A percentile compares a stretch with the other conserved stretches of the same genome.
These are phyloP conservation scores for Yamadazyma olivae DNA, from an alignment of 805 yeast species.

Conservation along the genomic window DNA sequence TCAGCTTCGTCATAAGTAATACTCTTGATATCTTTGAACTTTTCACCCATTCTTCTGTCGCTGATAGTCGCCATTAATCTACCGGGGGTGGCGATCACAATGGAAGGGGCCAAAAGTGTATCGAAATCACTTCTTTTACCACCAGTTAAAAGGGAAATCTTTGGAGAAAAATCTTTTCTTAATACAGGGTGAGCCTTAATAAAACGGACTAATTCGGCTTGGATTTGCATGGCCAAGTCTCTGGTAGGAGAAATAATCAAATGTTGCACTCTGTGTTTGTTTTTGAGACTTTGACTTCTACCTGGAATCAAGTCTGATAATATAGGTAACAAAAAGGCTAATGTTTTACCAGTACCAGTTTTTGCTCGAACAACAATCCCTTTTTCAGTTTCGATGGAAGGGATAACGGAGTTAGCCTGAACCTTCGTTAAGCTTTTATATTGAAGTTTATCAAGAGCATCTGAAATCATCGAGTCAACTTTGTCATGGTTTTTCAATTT, in stretches of 20 bases:
- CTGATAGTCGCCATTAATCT: constrained; percentile 63
- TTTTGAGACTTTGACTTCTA: constrained; percentile 39
- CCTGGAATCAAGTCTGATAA: constrained; percentile 23
- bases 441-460: constrained; percentile 41
- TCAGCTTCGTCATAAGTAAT: constrained; percentile 91
- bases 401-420: constrained; percentile 60
- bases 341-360: constrained; percentile 94
- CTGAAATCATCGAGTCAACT: constrained; percentile 14
- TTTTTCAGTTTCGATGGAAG: constrained; percentile 48
- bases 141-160: constrained; percentile 62
- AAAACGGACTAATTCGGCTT: constrained; percentile 52
- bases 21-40: constrained; percentile 54
- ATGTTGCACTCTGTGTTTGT: constrained; percentile 30
- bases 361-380: constrained; percentile 87
- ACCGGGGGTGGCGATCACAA: constrained; percentile 89
- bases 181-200: constrained; percentile 17
- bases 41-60: constrained; percentile 40
- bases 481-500: constrained; percentile 10
- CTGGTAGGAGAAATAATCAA: constrained; percentile 86
- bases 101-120: constrained; percentile 42
- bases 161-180: constrained; percentile 18
- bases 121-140: constrained; percentile 45
- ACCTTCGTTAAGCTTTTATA: constrained; percentile 62
- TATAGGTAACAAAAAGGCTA: constrained; percentile 82
- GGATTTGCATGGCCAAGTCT: constrained; percentile 83